Evolutionary conservation across 2,329 filamentous ascomycete species (phyloP).

Genomic region (Chaetothyriales sp.): DNA sequence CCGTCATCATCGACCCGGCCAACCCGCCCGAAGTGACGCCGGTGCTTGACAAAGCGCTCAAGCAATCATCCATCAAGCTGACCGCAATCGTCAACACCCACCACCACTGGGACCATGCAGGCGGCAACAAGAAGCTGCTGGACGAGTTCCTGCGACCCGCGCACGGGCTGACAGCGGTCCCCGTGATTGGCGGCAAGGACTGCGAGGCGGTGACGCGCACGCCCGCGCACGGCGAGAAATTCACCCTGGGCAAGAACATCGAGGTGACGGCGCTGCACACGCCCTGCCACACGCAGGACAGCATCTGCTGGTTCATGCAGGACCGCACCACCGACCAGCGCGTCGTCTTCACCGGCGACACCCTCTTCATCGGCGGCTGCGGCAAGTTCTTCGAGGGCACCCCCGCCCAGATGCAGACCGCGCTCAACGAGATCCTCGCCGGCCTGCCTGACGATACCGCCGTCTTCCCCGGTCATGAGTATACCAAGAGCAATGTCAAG

Average conservation of each 20-base stretch:
- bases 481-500: constrained; percentile 91
- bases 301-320: constrained; percentile 86
- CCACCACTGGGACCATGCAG: constrained; percentile 89
- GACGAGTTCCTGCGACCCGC: constrained; percentile 36
- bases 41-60: constrained; percentile 47
- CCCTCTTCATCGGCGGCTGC: constrained; percentile 86
- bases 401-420: constrained; percentile 79
- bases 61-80: constrained; percentile 52
- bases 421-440: constrained; percentile 72
- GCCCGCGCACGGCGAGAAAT: constrained; percentile 58
- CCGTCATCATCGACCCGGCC: constrained; percentile 37
- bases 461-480: constrained; percentile 92
- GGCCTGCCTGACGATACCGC: constrained; percentile 75
- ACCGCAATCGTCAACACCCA: constrained; percentile 91
- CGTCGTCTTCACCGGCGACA: constrained; percentile 90
- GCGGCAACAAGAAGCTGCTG: constrained; percentile 68
- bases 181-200: constrained; percentile 76
- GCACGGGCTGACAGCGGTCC: no score
- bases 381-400: constrained; percentile 92
- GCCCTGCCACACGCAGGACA: constrained; percentile 95
- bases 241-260: constrained; percentile 68
- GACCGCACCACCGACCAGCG: constrained; percentile 45
- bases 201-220: constrained; percentile 67
- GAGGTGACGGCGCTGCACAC: constrained; percentile 79
- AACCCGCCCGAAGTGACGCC: constrained; percentile 30